Evolutionary conservation across 495 filamentous ascomycete species (phyloP).

Genomic region (Rhizodiscina lignyota): DNA sequence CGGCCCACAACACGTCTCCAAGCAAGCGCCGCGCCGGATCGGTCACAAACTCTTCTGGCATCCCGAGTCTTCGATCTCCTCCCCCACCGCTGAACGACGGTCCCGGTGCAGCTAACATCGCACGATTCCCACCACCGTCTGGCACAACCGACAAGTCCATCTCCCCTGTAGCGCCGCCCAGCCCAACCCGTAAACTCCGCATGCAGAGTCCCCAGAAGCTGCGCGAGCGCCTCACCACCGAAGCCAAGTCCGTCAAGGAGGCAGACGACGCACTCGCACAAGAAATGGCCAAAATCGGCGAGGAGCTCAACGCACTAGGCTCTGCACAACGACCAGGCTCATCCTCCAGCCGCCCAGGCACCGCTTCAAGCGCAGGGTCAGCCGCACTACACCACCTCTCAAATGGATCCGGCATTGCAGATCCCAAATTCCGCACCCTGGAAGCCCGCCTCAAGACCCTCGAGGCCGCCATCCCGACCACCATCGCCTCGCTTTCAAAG

Average conservation of each 20-base stretch:
- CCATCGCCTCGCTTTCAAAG: slow-evolving; percentile 42
- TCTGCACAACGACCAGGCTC: slow-evolving; percentile 10
- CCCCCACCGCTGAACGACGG: too few relatives aligned
- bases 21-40: too few relatives aligned
- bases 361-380: background rate
- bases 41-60: too few relatives aligned
- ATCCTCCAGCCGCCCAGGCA: background rate
- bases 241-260: slow-evolving; percentile 56
- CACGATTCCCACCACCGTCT: too few relatives aligned
- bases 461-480: slow-evolving; percentile 44
- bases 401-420: background rate
- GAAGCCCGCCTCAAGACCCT: slow-evolving; percentile 39
- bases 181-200: slow-evolving; percentile 39
- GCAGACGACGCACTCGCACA: slow-evolving; percentile 50
- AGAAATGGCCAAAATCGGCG: slow-evolving; percentile 67
- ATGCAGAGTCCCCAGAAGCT: slow-evolving; percentile 88
- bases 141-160: background rate
- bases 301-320: slow-evolving; percentile 57
- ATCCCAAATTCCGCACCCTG: slow-evolving; percentile 29
- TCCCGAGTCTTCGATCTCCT: too few relatives aligned
- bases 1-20: too few relatives aligned
- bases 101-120: too few relatives aligned
- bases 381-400: slow-evolving; percentile 5
- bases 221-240: slow-evolving; percentile 69
- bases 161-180: slow-evolving; percentile 5